Evolutionary conservation across 306 rosid species (phyloP), one percentile per base, ranked within the genome.

Genomic region (Astragalus membranaceus): DNA sequence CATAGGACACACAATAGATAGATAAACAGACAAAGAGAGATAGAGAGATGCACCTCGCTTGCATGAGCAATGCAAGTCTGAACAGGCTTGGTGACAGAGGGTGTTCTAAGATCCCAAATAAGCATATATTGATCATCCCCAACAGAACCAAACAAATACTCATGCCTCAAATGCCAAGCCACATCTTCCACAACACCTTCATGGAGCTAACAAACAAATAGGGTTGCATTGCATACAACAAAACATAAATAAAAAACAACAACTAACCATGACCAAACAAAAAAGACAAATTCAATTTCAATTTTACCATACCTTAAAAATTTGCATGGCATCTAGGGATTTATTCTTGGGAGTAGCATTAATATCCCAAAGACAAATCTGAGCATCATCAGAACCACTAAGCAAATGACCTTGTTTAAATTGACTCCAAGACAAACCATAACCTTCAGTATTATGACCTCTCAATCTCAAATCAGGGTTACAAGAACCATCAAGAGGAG

Each of bases 101-200:
- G 95, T 49, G 87, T 86, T 26, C 99, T 85, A 8, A 95, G 95
- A 81, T 95, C 99, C 99, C 99, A 95, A 77, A 95, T 29, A 59
- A 80, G 92, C 75, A 95, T 74, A 80, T 86, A 86, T 59, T 87
- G 97, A 84, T 95, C 99, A 79, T 95, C 99, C 10, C 99, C 99
- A 75, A 95, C 99, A 55, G 99, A 91, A 62, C 99, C 99, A 83
- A 95, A 95, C 72, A 91, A 79, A 79, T 95, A 87, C 67, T 95
- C 99, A 76, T 95, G 99, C 87, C 99, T 89, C 87, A 91, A 81
- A 95, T 95, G 97, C 99, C 99, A 95, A 32, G 99, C 92, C 8
- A 95, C 97, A 20, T 95, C 99, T 77, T 91, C 99, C 20, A 95
- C 99, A 53, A 95, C 99, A 76, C 99, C 97, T 77, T 89, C 99